Conservation (phyloP, 2,329 filamentous ascomycete species). For the Alternaria sp. region DNA sequence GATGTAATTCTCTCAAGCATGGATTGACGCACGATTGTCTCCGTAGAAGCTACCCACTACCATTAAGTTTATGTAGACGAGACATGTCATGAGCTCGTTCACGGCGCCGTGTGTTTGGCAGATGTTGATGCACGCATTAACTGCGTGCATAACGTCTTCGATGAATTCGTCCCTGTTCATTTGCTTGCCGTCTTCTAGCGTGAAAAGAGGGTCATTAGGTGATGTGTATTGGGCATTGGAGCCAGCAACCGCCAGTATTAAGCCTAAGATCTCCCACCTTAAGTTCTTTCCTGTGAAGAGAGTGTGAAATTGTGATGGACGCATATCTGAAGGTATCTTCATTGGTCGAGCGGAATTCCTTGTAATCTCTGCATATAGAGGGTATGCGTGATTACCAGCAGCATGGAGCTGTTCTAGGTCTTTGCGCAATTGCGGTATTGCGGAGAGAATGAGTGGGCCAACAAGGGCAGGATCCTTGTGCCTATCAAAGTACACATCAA, state of each 20-base stretch:
- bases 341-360: constrained; percentile 44
- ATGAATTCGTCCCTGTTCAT: constrained; percentile 45
- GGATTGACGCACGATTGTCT: constrained; percentile 43
- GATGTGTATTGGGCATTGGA: constrained; percentile 44
- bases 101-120: constrained; percentile 49
- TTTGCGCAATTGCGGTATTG: constrained; percentile 43
- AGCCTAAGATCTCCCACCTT: constrained; percentile 47
- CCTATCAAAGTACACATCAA: constrained; percentile 40
- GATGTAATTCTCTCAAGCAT: neutral
- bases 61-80: constrained; percentile 44
- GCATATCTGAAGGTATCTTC: constrained; percentile 44
- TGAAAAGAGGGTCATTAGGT: constrained; percentile 44
- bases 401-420: constrained; percentile 40
- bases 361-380: constrained; percentile 44
- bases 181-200: constrained; percentile 41
- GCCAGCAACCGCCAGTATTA: constrained; percentile 41
- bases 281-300: constrained; percentile 47
- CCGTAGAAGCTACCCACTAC: constrained; percentile 48
- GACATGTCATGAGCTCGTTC: constrained; percentile 50
- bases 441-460: constrained; percentile 42
- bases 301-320: constrained; percentile 45
- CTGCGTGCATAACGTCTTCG: constrained; percentile 48
- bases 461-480: constrained; percentile 40
- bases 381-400: constrained; percentile 28
- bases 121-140: constrained; percentile 48